Evolutionary conservation across 306 rosid species (phyloP).

Genomic region (Aeschynomene evenia): DNA sequence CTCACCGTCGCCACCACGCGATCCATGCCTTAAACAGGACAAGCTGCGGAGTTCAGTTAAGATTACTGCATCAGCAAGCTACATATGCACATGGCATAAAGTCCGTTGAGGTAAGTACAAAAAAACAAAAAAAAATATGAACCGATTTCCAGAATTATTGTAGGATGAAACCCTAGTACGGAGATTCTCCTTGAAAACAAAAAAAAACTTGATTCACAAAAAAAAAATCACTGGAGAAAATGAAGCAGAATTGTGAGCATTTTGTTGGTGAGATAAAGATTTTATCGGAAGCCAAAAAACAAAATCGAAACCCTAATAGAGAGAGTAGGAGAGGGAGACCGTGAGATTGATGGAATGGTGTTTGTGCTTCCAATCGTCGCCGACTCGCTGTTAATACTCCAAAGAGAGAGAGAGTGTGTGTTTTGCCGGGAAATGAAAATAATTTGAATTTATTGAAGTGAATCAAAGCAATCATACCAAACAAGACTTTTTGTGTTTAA

Average conservation of each 20-base stretch:
- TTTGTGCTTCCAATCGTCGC: slow-evolving; percentile 28
- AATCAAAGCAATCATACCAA: not conserved
- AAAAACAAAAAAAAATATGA: too few relatives aligned
- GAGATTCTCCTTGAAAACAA: not conserved
- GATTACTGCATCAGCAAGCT: not conserved
- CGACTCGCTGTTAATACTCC: not conserved
- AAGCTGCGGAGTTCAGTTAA: slow-evolving; percentile 27
- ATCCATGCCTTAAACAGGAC: slow-evolving; percentile 64
- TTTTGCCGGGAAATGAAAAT: slow-evolving; percentile 43
- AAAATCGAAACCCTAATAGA: slow-evolving; percentile 24
- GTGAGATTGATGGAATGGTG: slow-evolving; percentile 24
- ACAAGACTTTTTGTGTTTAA: not conserved
- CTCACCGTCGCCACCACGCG: slow-evolving; percentile 76
- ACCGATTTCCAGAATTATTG: not conserved
- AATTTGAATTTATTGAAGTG: not conserved
- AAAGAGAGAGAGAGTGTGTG: not conserved
- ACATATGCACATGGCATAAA: not conserved
- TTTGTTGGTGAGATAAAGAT: not conserved
- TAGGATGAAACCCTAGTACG: slow-evolving; percentile 32
- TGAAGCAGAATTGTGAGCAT: not conserved
- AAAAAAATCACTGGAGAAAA: not conserved
- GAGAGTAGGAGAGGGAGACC: slow-evolving; percentile 38
- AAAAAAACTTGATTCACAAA: not conserved
- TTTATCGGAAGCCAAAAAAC: not conserved
- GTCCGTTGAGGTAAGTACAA: not conserved